Evolutionary conservation across 1,139 yeast genomes (phyloP).

Genomic region (Pichia inconspicua): DNA sequence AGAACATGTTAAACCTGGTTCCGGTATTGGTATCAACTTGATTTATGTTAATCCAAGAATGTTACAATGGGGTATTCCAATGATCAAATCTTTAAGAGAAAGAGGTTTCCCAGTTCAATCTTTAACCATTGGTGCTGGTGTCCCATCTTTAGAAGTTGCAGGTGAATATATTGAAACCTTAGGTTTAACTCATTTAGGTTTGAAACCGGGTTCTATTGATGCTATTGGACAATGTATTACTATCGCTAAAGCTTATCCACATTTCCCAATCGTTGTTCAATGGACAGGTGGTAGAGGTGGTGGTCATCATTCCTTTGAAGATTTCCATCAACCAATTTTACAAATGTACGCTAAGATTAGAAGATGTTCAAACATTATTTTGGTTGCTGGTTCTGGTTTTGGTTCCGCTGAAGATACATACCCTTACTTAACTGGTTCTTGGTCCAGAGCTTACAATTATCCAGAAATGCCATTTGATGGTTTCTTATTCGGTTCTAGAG

Average conservation of each 20-base stretch:
- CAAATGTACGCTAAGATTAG: conserved; percentile 95
- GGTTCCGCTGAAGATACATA: conserved; percentile 96
- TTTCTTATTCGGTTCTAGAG: conserved; percentile 90
- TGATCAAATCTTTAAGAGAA: conserved; percentile 79
- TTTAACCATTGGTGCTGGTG: conserved; percentile 98
- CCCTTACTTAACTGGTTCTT: conserved; percentile 93
- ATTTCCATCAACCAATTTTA: conserved; percentile 94
- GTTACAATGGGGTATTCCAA: conserved; percentile 98
- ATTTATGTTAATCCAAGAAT: conserved; percentile 95
- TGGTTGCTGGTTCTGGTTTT: conserved; percentile 97
- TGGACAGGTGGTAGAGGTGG: conserved; percentile 99
- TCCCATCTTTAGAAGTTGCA: conserved; percentile 95
- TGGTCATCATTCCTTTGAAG: conserved; percentile 99
- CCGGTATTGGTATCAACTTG: conserved; percentile 83
- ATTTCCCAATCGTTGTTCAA: conserved; percentile 92
- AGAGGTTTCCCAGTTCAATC: conserved; percentile 95
- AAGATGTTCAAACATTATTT: conserved; percentile 78
- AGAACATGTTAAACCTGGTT: conserved; percentile 64
- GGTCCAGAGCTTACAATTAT: conserved; percentile 79
- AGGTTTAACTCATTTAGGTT: conserved; percentile 88
- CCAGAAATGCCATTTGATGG: conserved; percentile 99
- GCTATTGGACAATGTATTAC: conserved; percentile 79
- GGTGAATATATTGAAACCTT: conserved; percentile 88
- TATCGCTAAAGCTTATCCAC: conserved; percentile 93
- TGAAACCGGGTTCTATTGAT: conserved; percentile 96